phyloP scores from a whole-genome alignment of 768 basidiomycete species.

The Dioszegia hungarica region DNA sequence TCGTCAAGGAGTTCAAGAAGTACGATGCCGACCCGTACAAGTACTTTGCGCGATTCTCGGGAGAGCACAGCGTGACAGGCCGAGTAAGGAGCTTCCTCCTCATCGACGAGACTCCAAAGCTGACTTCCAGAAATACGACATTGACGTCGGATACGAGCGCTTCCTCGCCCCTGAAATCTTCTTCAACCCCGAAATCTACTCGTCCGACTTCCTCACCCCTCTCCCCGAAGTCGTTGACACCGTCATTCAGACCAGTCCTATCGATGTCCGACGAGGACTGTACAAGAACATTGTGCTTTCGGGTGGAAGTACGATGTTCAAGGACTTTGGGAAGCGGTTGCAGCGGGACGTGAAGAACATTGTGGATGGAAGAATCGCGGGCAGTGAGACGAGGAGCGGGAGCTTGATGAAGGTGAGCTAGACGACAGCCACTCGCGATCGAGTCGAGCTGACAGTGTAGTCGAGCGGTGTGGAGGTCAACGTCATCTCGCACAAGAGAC shows the following conservation, averaged over 20 bases:
- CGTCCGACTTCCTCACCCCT: slow-evolving; percentile 94
- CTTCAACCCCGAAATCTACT: slow-evolving; percentile 98
- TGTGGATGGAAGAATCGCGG: slow-evolving; percentile 82
- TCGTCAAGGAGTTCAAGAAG: slow-evolving; percentile 97
- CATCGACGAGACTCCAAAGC: not conserved
- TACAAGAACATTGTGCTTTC: slow-evolving; percentile 99
- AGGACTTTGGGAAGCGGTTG: slow-evolving; percentile 93
- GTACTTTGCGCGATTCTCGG: slow-evolving; percentile 88
- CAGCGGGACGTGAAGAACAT: slow-evolving; percentile 92
- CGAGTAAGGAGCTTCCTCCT: slow-evolving; percentile 56
- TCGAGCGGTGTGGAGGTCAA: slow-evolving; percentile 97
- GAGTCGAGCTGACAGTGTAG: slow-evolving; percentile 53
- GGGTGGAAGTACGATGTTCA: slow-evolving; percentile 98
- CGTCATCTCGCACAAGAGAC: slow-evolving; percentile 96
- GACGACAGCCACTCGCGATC: not conserved
- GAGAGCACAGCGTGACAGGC: slow-evolving; percentile 87
- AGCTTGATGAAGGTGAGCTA: slow-evolving; percentile 64
- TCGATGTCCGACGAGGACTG: slow-evolving; percentile 90
- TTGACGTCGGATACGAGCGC: slow-evolving; percentile 96
- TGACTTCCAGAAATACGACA: slow-evolving; percentile 69
- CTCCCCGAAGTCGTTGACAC: slow-evolving; percentile 92
- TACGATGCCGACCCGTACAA: slow-evolving; percentile 95
- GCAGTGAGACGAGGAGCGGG: slow-evolving; percentile 68
- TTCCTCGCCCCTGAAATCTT: slow-evolving; percentile 99
- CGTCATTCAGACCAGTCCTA: slow-evolving; percentile 91